These are phyloP conservation scores for Mucor irregularis DNA, from an alignment of 371 early-diverging fungal species.

Conservation along the genomic window DNA sequence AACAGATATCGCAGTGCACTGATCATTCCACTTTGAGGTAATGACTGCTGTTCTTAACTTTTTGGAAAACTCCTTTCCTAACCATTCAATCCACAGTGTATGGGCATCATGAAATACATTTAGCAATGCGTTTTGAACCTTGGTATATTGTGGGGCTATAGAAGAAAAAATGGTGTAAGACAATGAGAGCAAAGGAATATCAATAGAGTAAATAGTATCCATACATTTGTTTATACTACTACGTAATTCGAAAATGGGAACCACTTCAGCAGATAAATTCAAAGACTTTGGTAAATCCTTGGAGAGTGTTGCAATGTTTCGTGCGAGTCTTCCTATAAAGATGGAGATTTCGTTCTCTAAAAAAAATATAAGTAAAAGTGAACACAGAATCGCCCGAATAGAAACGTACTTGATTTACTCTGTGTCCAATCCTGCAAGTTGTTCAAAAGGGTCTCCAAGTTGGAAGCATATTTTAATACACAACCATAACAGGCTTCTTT, in stretches of 20 bases:
- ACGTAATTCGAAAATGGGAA: slow-evolving; percentile 25
- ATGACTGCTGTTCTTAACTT: slow-evolving; percentile 13
- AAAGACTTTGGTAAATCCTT: slow-evolving; percentile 35
- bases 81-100: slow-evolving; percentile 41
- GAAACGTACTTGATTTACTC: slow-evolving; percentile 10
- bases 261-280: slow-evolving; percentile 12
- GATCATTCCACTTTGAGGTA: slow-evolving; percentile 33
- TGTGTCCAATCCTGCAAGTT: slow-evolving; percentile 22
- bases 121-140: slow-evolving; percentile 24
- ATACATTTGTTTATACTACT: slow-evolving; percentile 40
- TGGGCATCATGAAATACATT: slow-evolving; percentile 35
- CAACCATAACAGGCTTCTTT: slow-evolving; percentile 24
- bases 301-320: slow-evolving; percentile 31
- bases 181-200: not conserved
- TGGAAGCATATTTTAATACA: slow-evolving; percentile 15
- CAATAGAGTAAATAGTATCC: too few relatives aligned
- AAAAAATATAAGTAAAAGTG: not conserved
- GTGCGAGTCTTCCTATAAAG: slow-evolving; percentile 38
- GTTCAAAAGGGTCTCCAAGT: slow-evolving; percentile 11
- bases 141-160: slow-evolving; percentile 30
- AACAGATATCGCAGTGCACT: slow-evolving; percentile 25
- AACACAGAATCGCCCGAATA: too few relatives aligned
- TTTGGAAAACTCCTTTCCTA: slow-evolving; percentile 26
- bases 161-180: not conserved
- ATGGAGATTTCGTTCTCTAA: slow-evolving; percentile 29